Percentiles rank a stretch among this genome's conserved stretches.
Conservation (phyloP, 768 basidiomycete species). For the Kwoniella newhampshirensis region DNA sequence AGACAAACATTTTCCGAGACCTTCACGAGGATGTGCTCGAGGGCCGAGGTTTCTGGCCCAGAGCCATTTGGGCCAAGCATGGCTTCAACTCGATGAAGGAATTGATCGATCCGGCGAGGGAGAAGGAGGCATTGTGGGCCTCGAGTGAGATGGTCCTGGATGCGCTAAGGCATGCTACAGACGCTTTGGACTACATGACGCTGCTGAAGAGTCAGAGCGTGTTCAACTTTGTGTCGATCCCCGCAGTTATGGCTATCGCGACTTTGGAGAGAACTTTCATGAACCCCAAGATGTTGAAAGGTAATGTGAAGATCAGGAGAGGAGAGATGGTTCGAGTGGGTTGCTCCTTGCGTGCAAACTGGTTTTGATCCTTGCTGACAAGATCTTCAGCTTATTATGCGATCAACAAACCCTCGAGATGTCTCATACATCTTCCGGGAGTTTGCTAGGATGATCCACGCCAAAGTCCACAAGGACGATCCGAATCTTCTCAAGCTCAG, state of each 20-base stretch:
- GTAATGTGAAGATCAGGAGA: slow-evolving; percentile 92
- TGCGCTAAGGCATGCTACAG: slow-evolving; percentile 76
- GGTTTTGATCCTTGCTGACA: neutral
- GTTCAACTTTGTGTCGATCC: slow-evolving; percentile 95
- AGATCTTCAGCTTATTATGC: slow-evolving; percentile 74
- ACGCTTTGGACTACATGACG: slow-evolving; percentile 84
- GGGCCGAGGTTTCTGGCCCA: slow-evolving; percentile 87
- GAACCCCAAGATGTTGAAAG: slow-evolving; percentile 80
- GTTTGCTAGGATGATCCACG: slow-evolving; percentile 77
- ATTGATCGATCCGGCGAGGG: slow-evolving; percentile 57
- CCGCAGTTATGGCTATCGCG: slow-evolving; percentile 91
- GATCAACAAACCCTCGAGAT: slow-evolving; percentile 85
- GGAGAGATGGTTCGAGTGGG: slow-evolving; percentile 79
- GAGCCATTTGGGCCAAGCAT: slow-evolving; percentile 81
- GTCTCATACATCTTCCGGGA: slow-evolving; percentile 84
- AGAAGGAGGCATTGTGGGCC: slow-evolving; percentile 71
- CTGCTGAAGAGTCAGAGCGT: slow-evolving; percentile 85
- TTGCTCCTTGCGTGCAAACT: slow-evolving; percentile 16
- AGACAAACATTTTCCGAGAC: slow-evolving; percentile 97
- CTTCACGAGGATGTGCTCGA: slow-evolving; percentile 87
- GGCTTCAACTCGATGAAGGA: slow-evolving; percentile 60
- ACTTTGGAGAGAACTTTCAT: slow-evolving; percentile 89
- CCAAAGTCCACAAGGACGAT: slow-evolving; percentile 73
- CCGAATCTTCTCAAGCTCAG: slow-evolving; percentile 82
- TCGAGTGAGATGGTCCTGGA: slow-evolving; percentile 88